A percentile compares a stretch with the other conserved stretches of the same genome.
Conservation (phyloP, 73 alveolate species). For the Paramecium primaurelia region DNA sequence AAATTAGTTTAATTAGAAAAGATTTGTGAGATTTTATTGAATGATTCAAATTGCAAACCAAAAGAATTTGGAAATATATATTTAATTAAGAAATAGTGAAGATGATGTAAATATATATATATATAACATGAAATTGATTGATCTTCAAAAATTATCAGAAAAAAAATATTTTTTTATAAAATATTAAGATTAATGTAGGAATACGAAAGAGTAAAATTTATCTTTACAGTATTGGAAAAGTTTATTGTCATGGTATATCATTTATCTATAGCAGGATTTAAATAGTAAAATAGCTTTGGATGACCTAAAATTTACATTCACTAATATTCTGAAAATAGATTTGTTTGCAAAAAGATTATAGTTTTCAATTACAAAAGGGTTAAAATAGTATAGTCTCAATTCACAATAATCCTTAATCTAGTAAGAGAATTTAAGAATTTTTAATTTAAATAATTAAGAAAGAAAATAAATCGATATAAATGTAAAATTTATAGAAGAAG, state of each 20-base stretch:
- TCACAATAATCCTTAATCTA: neutral
- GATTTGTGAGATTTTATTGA: neutral
- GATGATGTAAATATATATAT: too few relatives aligned
- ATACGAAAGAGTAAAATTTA: slow-evolving; percentile 20
- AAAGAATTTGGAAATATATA: neutral
- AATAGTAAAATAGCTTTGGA: slow-evolving; percentile 20
- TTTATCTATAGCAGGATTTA: neutral
- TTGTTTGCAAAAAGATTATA: neutral
- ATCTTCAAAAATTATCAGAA: neutral
- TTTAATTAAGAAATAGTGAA: too few relatives aligned
- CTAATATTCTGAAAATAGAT: neutral
- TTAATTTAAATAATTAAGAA: neutral
- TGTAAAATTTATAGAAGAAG: neutral
- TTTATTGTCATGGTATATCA: neutral
- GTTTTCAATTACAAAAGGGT: neutral
- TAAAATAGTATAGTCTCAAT: neutral
- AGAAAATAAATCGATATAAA: neutral
- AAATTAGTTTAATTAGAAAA: neutral
- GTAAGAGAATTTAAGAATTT: neutral
- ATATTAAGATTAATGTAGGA: neutral
- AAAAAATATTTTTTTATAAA: too few relatives aligned
- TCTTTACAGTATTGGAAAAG: neutral
- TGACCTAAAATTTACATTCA: neutral
- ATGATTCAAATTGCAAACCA: neutral
- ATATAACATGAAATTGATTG: too few relatives aligned